A percentile compares a stretch with the other conserved stretches of the same genome.
Conservation (phyloP, 345 rosid genomes). For the Rhodomyrtus tomentosa region DNA sequence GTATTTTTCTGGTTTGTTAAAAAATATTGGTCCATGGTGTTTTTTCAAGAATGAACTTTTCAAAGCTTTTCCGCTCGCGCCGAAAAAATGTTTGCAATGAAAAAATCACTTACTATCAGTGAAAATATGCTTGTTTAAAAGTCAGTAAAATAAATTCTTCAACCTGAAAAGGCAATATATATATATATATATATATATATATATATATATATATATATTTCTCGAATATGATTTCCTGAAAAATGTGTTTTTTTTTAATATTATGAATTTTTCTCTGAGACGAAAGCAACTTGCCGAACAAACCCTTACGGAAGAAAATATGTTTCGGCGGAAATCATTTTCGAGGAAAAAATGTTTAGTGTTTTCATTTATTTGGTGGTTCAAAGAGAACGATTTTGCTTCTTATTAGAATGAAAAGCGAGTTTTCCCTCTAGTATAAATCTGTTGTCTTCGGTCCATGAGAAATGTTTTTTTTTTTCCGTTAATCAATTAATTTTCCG, state of each 20-base stretch:
- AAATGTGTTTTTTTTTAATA: neutral
- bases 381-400: too few species aligned
- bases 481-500: neutral
- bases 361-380: neutral
- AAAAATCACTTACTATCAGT: neutral
- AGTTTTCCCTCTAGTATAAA: too few species aligned
- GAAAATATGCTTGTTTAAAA: neutral
- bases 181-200: too few species aligned
- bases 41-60: too few species aligned
- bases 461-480: rapidly evolving
- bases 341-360: rapidly evolving
- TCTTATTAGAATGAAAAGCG: too few species aligned
- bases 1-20: too few species aligned
- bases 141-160: neutral
- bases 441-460: neutral
- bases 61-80: too few species aligned
- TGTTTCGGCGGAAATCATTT: neutral
- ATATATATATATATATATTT: too few species aligned
- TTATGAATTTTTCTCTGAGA: neutral
- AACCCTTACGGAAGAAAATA: neutral
- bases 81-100: too few species aligned
- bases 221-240: rapidly evolving
- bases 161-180: too few species aligned
- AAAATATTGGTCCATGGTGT: too few species aligned
- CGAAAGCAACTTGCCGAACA: neutral